Evolutionary conservation across 164 flowering plant species (phyloP), one percentile per base, ranked within the genome.

Genomic region (Cinnamomum chago): DNA sequence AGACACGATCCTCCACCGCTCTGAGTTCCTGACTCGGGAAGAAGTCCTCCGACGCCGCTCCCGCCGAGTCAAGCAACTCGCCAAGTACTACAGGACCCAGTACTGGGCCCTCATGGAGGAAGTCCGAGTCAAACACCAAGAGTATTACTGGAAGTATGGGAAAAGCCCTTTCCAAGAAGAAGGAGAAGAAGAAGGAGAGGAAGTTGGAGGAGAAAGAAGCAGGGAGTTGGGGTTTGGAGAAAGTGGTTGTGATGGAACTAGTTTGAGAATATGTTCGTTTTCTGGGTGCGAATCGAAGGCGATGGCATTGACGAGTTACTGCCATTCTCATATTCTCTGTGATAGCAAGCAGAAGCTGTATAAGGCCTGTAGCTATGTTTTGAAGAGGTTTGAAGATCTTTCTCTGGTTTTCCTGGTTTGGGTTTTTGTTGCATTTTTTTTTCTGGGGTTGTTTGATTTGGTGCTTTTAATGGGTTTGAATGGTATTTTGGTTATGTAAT

Each of bases 51-150:
- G 82, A 15, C 89, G 95, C 0, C 84, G 97, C 9, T 78, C 76
- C 13, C 84, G 84, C 58, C 81, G 85, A 7, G 51, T 75, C 40
- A 84, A 83, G 69, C 86, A 84, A 25, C 84, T 90, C n/a, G 24
- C 76, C 6, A 75, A 72, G 74, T 69, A 76, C 55, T 92, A 88
- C 83, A 78, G 67, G 28, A 83, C 84, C 35, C 85, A 86, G 60
- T 89, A 88, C 73, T 92, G 97, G 97, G 86, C 86, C 2, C 70
- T 90, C 23, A 86, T 88, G 94, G 95, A 92, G 80, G 89, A 90
- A 35, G 68, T 90, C 67, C 86, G 84, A 83, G 15, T 76, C 50
- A 75, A 85, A 73, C 81, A 85, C 82, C 81, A 88, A 55, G 88
- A 91, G 62, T 92, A 88, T 75, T 86, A 82, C 68, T 92, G 95